Percentiles rank a stretch among this genome's conserved stretches.
These are phyloP conservation scores for Fraxinus pennsylvanica DNA, from an alignment of 257 asterid genomes.

Conservation along the genomic window DNA sequence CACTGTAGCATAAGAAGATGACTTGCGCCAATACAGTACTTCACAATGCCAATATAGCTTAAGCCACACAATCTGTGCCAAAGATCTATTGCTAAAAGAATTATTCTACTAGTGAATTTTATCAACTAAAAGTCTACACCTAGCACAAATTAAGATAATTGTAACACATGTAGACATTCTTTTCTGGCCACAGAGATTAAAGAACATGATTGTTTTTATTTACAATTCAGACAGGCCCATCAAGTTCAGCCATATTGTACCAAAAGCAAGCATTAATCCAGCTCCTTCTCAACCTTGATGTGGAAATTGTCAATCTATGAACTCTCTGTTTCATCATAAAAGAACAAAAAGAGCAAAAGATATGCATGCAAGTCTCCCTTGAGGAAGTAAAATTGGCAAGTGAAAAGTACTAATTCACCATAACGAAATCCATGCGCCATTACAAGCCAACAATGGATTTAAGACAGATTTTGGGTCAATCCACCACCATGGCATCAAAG, in stretches of 20 bases:
- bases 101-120: neutral
- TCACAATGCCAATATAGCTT: neutral
- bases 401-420: neutral
- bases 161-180: neutral
- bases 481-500: neutral
- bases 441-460: neutral
- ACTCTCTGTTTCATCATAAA: neutral
- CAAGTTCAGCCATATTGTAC: neutral
- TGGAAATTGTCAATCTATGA: neutral
- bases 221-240: neutral
- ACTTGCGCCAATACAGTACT: neutral
- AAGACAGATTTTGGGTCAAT: neutral
- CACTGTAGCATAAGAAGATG: neutral
- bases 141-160: neutral
- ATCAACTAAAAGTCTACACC: neutral
- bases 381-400: neutral
- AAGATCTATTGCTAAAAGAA: neutral
- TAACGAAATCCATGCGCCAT: neutral
- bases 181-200: neutral
- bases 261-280: neutral
- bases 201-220: neutral
- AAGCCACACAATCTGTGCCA: neutral
- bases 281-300: slow-evolving; percentile 1
- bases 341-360: neutral
- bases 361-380: neutral